Percentiles rank a stretch among this genome's conserved stretches.
phyloP scores from a whole-genome alignment of 1,284 basidiomycete genomes.

The Melanopsichium pennsylvanicum region DNA sequence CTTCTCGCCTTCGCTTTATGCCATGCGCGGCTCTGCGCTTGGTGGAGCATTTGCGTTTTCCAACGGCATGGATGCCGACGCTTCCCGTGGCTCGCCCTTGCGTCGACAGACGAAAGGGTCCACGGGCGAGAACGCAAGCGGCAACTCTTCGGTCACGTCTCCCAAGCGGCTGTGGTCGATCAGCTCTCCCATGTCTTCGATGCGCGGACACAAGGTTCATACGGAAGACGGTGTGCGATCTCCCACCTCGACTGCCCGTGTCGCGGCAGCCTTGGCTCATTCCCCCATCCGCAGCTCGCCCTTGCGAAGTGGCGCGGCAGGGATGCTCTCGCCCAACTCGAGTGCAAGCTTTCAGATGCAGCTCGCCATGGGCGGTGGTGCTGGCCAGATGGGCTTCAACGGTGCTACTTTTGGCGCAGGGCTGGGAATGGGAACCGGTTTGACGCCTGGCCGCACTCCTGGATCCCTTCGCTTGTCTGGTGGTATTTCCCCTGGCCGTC shows the following conservation, averaged over 20 bases:
- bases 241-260: conserved; percentile 36
- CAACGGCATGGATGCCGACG: conserved; percentile 26
- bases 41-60: conserved; percentile 40
- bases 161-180: conserved; percentile 46
- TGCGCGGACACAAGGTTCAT: conserved; percentile 32
- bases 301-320: conserved; percentile 30
- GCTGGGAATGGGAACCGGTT: conserved; percentile 36
- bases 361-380: conserved; percentile 33
- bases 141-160: conserved; percentile 35
- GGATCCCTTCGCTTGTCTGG: conserved; percentile 36
- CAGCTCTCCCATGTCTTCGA: conserved; percentile 48
- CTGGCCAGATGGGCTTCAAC: conserved; percentile 24
- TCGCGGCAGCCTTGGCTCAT: conserved; percentile 37
- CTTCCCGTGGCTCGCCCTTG: conserved; percentile 36
- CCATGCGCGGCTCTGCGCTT: conserved; percentile 33
- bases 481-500: conserved; percentile 39
- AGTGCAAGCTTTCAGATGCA: conserved; percentile 46
- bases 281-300: conserved; percentile 41
- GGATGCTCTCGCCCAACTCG: conserved; percentile 39
- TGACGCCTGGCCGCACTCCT: conserved; percentile 33
- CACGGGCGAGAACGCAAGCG: conserved; percentile 4
- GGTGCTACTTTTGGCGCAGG: conserved; percentile 32
- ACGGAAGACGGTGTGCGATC: conserved; percentile 26
- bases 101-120: conserved; percentile 33
- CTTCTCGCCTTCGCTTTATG: conserved; percentile 40